phyloP scores from a whole-genome alignment of 176 grass and related monocot species.

The Leersia perrieri region DNA sequence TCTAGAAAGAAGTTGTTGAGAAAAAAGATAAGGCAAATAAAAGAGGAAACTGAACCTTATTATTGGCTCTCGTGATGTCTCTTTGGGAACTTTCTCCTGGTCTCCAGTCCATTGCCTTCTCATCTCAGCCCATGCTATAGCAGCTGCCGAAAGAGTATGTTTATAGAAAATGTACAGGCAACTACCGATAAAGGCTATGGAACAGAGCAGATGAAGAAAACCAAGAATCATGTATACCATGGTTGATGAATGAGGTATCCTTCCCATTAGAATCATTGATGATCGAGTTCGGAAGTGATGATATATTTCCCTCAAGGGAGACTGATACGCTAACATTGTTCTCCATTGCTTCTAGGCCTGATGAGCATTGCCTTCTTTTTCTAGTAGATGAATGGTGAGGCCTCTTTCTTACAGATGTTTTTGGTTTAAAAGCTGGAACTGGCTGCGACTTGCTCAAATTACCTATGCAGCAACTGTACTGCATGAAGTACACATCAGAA shows the following conservation, averaged over 20 bases:
- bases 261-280: constrained; percentile 47
- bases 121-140: constrained; percentile 77
- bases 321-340: constrained; percentile 58
- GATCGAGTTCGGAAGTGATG: constrained; percentile 34
- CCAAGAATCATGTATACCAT: constrained; percentile 47
- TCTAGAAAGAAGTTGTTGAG: not conserved
- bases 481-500: constrained; percentile 51
- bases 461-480: constrained; percentile 72
- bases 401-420: constrained; percentile 34
- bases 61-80: constrained; percentile 56
- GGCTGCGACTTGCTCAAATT: constrained; percentile 51
- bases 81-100: constrained; percentile 43
- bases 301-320: constrained; percentile 63
- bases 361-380: constrained; percentile 45
- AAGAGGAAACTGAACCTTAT: constrained; percentile 59
- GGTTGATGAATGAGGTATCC: constrained; percentile 60
- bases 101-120: constrained; percentile 81
- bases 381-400: constrained; percentile 20
- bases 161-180: not conserved
- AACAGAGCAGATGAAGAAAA: not conserved
- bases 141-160: constrained; percentile 46
- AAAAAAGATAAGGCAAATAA: constrained; percentile 17
- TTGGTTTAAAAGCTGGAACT: constrained; percentile 31
- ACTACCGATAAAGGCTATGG: constrained; percentile 8
- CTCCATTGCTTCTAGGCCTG: constrained; percentile 50